These are phyloP conservation scores for Cercospora sp. DNA, from an alignment of 2,329 filamentous ascomycete species.

Conservation along the genomic window DNA sequence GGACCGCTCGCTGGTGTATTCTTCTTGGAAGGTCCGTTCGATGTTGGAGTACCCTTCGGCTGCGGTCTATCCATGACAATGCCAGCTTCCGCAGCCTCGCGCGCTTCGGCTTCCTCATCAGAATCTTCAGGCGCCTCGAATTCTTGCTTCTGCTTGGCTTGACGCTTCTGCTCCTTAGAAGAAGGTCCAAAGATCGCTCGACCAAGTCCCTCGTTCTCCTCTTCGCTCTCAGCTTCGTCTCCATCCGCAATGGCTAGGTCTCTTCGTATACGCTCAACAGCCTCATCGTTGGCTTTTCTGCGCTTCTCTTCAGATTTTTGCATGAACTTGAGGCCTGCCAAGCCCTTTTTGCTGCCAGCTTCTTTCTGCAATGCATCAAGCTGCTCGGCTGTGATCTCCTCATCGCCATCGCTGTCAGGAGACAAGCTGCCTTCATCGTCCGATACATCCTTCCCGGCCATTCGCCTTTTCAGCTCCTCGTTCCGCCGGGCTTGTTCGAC, in stretches of 20 bases:
- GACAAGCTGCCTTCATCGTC: conserved; percentile 51
- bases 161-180: conserved; percentile 40
- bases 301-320: conserved; percentile 77
- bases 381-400: conserved; percentile 55
- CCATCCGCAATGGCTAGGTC: conserved; percentile 68
- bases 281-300: conserved; percentile 77
- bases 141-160: conserved; percentile 48
- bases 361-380: conserved; percentile 45
- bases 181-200: conserved; percentile 68
- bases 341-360: conserved; percentile 52
- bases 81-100: conserved; percentile 36
- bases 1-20: conserved; percentile 24
- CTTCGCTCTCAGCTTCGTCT: conserved; percentile 55
- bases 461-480: conserved; percentile 76
- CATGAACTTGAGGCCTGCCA: conserved; percentile 94
- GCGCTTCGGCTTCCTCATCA: conserved; percentile 42
- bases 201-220: conserved; percentile 61
- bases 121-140: conserved; percentile 62
- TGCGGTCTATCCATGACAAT: conserved; percentile 39
- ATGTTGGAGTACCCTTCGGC: conserved; percentile 17
- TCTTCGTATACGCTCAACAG: conserved; percentile 57
- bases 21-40: conserved; percentile 35
- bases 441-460: conserved; percentile 67
- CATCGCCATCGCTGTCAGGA: conserved; percentile 57
- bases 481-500: conserved; percentile 79